phyloP scores from a whole-genome alignment of 441 rosid species.

The Gossypium lobatum region DNA sequence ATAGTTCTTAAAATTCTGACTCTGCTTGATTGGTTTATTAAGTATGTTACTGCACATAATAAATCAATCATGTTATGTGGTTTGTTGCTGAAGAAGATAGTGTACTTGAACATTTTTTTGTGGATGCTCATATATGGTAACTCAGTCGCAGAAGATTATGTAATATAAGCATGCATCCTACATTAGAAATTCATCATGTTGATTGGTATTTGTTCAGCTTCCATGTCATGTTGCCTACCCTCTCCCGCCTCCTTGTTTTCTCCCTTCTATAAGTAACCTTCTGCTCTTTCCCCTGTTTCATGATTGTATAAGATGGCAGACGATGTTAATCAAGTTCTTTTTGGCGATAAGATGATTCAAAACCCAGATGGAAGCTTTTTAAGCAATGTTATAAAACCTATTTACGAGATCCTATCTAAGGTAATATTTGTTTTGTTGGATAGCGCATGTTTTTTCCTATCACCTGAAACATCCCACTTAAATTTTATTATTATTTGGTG shows the following conservation, averaged over 20 bases:
- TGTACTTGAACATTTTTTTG: neutral
- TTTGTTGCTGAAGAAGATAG: neutral
- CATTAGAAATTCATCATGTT: constrained; percentile 7
- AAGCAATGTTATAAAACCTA: constrained; percentile 70
- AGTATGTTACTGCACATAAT: neutral
- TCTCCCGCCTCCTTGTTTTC: neutral
- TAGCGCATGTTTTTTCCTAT: neutral
- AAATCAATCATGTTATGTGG: neutral
- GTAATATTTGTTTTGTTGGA: constrained; percentile 33
- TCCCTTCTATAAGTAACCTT: neutral
- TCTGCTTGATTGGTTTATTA: neutral
- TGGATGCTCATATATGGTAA: constrained; percentile 3
- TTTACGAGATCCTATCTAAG: constrained; percentile 70
- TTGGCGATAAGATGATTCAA: constrained; percentile 40
- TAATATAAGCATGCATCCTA: neutral
- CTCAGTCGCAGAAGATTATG: constrained; percentile 4
- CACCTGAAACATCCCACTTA: constrained; percentile 10
- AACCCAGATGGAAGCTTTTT: constrained; percentile 71
- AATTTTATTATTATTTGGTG: constrained; percentile 20
- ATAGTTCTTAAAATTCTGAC: neutral
- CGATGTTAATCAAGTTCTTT: constrained; percentile 52
- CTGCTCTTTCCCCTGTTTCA: constrained; percentile 12
- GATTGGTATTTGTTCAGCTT: neutral
- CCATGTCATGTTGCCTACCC: neutral
- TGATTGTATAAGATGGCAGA: constrained; percentile 65